Evolutionary conservation across 441 rosid genomes (phyloP).

Genomic region (Pelargonium hybrid): DNA sequence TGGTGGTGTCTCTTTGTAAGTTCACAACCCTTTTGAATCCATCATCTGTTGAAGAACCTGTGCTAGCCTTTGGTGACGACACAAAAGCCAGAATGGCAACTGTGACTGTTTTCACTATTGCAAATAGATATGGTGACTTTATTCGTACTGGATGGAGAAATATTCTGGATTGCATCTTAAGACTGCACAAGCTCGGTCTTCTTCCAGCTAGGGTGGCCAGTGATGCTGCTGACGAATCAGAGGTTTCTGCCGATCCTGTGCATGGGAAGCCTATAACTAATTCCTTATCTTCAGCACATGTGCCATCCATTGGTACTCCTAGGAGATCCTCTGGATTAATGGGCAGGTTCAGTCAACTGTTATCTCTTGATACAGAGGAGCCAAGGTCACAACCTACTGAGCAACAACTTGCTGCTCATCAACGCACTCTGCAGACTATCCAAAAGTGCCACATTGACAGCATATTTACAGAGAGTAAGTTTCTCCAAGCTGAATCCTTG

Average conservation of each 20-base stretch:
- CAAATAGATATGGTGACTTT: constrained; percentile 84
- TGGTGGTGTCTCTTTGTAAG: constrained; percentile 88
- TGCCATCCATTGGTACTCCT: constrained; percentile 54
- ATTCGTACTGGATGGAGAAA: constrained; percentile 93
- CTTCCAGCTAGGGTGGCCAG: constrained; percentile 96
- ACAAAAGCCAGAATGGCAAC: constrained; percentile 92
- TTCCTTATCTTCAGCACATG: constrained; percentile 49
- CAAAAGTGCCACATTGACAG: constrained; percentile 88
- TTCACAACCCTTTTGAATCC: constrained; percentile 85
- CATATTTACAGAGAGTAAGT: constrained; percentile 89
- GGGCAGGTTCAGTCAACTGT: constrained; percentile 91
- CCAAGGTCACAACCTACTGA: constrained; percentile 87
- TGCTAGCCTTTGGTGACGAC: constrained; percentile 88
- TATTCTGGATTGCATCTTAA: constrained; percentile 83
- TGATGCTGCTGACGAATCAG: constrained; percentile 93
- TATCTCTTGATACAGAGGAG: constrained; percentile 62
- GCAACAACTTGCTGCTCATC: constrained; percentile 91
- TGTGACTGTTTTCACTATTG: constrained; percentile 83
- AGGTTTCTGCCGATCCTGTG: constrained; percentile 59
- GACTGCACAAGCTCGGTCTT: constrained; percentile 93
- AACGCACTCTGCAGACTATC: constrained; percentile 68
- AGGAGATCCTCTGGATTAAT: constrained; percentile 85
- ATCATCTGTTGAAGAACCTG: constrained; percentile 75
- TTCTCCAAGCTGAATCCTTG: constrained; percentile 80
- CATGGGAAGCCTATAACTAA: constrained; percentile 65